Evolutionary conservation across 2,329 filamentous ascomycete species (phyloP).

Genomic region (Leptodontidium sp.): DNA sequence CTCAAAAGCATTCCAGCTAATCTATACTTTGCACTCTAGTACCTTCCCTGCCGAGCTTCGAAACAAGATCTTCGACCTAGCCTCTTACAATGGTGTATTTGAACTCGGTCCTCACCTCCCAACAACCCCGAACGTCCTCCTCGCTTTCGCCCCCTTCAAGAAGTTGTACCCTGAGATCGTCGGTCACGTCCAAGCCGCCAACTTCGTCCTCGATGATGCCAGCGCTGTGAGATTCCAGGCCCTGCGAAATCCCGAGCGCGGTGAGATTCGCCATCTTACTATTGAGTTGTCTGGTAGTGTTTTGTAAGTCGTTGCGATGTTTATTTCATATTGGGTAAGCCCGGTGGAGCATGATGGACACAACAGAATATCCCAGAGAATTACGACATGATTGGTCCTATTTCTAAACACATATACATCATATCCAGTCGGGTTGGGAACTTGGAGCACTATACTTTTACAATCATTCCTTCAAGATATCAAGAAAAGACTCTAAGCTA

Average conservation of each 20-base stretch:
- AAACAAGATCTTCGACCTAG: background rate
- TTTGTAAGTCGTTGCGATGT: background rate
- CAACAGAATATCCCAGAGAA: too few species aligned
- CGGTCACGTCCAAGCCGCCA: background rate
- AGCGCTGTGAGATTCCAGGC: background rate
- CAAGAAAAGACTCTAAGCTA: too few species aligned
- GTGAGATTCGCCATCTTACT: background rate
- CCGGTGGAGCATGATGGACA: too few species aligned
- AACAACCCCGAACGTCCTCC: background rate
- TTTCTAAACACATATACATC: too few species aligned
- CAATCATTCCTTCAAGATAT: too few species aligned
- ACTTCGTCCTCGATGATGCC: background rate
- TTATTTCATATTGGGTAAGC: too few species aligned
- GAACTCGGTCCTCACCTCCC: background rate
- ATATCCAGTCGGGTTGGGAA: too few species aligned
- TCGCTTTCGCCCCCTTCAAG: background rate
- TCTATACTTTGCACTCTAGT: background rate
- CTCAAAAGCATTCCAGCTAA: too few species aligned
- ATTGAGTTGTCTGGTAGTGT: background rate
- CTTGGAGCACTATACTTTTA: too few species aligned
- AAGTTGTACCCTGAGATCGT: background rate
- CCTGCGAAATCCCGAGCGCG: background rate
- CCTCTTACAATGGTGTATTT: background rate
- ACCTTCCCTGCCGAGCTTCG: background rate
- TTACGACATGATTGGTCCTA: too few species aligned